Evolutionary conservation across 495 filamentous ascomycete genomes (phyloP).

Genomic region (Penicillium fimorum): DNA sequence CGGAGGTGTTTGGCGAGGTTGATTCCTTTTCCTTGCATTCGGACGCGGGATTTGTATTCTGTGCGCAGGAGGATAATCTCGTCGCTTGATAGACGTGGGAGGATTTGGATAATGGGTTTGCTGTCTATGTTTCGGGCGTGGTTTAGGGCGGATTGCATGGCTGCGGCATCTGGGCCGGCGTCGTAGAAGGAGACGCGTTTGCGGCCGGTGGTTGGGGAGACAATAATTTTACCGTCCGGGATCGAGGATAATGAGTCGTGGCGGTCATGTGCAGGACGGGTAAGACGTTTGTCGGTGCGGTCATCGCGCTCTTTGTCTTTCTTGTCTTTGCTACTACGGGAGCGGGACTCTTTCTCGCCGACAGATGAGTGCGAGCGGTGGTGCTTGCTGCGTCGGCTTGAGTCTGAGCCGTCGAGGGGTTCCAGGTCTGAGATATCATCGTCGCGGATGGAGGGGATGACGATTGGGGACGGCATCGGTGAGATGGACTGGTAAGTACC

Average conservation of each 20-base stretch:
- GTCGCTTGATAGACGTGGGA: conserved; percentile 79
- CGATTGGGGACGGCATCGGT: conserved; percentile 82
- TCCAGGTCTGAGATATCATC: conserved; percentile 54
- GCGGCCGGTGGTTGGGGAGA: conserved; percentile 31
- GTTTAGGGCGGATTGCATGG: conserved; percentile 72
- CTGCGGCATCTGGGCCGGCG: conserved; percentile 71
- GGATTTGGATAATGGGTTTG: conserved; percentile 73
- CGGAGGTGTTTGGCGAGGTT: conserved; percentile 98
- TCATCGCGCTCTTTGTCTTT: conserved; percentile 25
- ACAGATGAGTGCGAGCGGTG: conserved; percentile 29
- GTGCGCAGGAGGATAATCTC: conserved; percentile 78
- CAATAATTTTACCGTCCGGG: conserved; percentile 27
- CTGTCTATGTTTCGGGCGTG: conserved; percentile 63
- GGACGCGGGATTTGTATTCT: conserved; percentile 89
- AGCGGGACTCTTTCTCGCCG: conserved; percentile 21
- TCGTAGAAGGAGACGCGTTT: conserved; percentile 68
- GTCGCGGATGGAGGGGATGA: conserved; percentile 41
- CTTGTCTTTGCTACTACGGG: conserved; percentile 16
- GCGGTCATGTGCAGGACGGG: conserved; percentile 28
- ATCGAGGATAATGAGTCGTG: conserved; percentile 29
- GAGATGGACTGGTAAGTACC: conserved; percentile 95
- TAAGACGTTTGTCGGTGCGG: conserved; percentile 36
- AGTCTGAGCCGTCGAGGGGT: conserved; percentile 41
- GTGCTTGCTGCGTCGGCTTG: conserved; percentile 32
- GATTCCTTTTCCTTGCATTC: conserved; percentile 76